Conservation (phyloP, 805 yeast species). For the Monosporozyma aquatica region DNA sequence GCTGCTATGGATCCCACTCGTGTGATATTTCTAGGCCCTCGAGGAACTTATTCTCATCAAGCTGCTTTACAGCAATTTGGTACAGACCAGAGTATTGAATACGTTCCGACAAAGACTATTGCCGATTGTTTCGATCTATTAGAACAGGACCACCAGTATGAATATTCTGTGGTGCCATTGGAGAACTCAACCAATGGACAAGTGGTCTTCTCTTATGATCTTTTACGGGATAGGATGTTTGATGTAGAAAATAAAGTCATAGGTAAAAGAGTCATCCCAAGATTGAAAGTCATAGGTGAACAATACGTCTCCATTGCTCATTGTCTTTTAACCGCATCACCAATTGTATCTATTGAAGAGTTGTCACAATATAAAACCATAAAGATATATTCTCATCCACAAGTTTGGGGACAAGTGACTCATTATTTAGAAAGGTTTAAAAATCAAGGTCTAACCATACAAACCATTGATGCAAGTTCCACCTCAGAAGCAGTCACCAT, state of each 20-base stretch:
- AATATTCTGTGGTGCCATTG: slow-evolving; percentile 74
- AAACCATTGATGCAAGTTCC: slow-evolving; percentile 57
- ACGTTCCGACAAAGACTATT: slow-evolving; percentile 29
- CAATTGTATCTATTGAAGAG: slow-evolving; percentile 24
- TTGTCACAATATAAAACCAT: slow-evolving; percentile 32
- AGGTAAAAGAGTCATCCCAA: slow-evolving; percentile 22
- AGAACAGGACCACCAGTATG: slow-evolving; percentile 34
- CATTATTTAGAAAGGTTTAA: slow-evolving; percentile 40
- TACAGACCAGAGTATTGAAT: slow-evolving; percentile 13
- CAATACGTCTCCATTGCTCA: slow-evolving; percentile 80
- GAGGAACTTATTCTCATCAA: slow-evolving; percentile 89
- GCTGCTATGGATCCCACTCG: slow-evolving; percentile 20
- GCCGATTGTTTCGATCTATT: slow-evolving; percentile 59
- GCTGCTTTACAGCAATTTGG: slow-evolving; percentile 51
- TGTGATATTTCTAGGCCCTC: slow-evolving; percentile 80
- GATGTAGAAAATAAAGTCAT: slow-evolving; percentile 1
- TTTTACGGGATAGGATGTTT: slow-evolving; percentile 56
- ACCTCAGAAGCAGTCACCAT: slow-evolving; percentile 79
- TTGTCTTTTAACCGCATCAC: slow-evolving; percentile 41
- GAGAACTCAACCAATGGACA: slow-evolving; percentile 95
- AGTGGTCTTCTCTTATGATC: slow-evolving; percentile 77
- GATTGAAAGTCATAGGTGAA: slow-evolving; percentile 57
- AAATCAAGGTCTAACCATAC: slow-evolving; percentile 23
- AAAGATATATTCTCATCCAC: slow-evolving; percentile 84
- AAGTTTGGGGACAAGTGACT: slow-evolving; percentile 91